These are phyloP conservation scores for Aphanomyces invadans DNA, from an alignment of 352 stramenopile species.

Conservation along the genomic window DNA sequence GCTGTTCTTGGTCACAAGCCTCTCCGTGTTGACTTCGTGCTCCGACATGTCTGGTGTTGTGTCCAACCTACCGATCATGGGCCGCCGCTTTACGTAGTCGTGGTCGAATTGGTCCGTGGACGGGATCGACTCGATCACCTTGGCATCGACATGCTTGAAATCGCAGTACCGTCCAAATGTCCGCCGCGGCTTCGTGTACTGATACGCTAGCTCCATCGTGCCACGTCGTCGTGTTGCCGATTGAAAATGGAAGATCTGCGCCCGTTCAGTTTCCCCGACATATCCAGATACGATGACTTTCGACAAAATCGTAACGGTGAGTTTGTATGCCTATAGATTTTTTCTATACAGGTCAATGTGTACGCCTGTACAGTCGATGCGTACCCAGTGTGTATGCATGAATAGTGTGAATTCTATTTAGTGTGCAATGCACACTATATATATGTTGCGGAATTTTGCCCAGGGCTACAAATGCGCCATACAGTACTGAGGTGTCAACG, in stretches of 20 bases:
- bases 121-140: constrained; percentile 87
- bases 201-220: constrained; percentile 81
- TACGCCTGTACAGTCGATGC: no score
- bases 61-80: constrained; percentile 80
- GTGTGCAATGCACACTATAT: no score
- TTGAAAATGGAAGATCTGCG: constrained; percentile 5
- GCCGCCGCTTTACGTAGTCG: constrained; percentile 85
- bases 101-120: constrained; percentile 77
- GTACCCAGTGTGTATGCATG: no score
- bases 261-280: neutral
- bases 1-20: constrained; percentile 87
- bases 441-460: no score
- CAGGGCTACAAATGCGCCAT: no score
- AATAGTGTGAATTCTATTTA: no score
- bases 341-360: no score
- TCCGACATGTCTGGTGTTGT: constrained; percentile 88
- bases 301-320: neutral
- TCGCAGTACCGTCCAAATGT: constrained; percentile 91
- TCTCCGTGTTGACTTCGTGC: constrained; percentile 92
- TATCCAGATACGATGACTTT: constrained; percentile 3
- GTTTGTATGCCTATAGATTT: neutral
- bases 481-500: no score
- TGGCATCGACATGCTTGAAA: constrained; percentile 85
- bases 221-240: neutral
- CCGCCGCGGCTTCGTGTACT: constrained; percentile 86